Percentiles rank a stretch among this genome's conserved stretches.
These are phyloP conservation scores for Vanrija sp. DNA, from an alignment of 1,284 basidiomycete genomes.

Conservation along the genomic window DNA sequence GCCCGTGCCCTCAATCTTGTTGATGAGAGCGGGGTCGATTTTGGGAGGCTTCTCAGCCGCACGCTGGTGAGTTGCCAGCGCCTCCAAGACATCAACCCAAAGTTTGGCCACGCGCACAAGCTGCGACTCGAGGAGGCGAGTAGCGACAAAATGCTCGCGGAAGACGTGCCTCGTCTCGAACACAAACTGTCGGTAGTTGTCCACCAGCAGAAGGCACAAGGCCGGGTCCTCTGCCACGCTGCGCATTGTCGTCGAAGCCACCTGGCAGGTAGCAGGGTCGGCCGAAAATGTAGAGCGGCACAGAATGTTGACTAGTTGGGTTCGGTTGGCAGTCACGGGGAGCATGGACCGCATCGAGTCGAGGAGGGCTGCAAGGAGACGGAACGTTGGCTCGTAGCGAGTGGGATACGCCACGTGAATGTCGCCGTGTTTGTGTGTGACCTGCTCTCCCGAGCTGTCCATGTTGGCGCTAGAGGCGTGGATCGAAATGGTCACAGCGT, in stretches of 20 bases:
- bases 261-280: slow-evolving; percentile 68
- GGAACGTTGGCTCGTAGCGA: slow-evolving; percentile 63
- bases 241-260: slow-evolving; percentile 65
- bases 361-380: slow-evolving; percentile 72
- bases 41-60: slow-evolving; percentile 25
- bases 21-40: slow-evolving; percentile 42
- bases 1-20: slow-evolving; percentile 64
- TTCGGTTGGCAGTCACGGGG: slow-evolving; percentile 40
- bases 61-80: slow-evolving; percentile 59
- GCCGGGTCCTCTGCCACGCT: slow-evolving; percentile 65
- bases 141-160: slow-evolving; percentile 62
- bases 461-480: slow-evolving; percentile 56
- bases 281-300: slow-evolving; percentile 78
- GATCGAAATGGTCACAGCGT: slow-evolving; percentile 65
- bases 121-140: slow-evolving; percentile 61
- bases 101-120: slow-evolving; percentile 60
- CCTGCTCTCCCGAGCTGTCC: slow-evolving; percentile 37
- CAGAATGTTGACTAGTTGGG: slow-evolving; percentile 68
- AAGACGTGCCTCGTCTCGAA: slow-evolving; percentile 69
- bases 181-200: slow-evolving; percentile 68
- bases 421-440: slow-evolving; percentile 59
- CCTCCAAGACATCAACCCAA: slow-evolving; percentile 71
- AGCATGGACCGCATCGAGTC: slow-evolving; percentile 81
- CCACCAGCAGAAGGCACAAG: slow-evolving; percentile 62
- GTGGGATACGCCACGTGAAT: slow-evolving; percentile 68